phyloP scores from a whole-genome alignment of 2,329 filamentous ascomycete species.

The Aspergillus sp. region DNA sequence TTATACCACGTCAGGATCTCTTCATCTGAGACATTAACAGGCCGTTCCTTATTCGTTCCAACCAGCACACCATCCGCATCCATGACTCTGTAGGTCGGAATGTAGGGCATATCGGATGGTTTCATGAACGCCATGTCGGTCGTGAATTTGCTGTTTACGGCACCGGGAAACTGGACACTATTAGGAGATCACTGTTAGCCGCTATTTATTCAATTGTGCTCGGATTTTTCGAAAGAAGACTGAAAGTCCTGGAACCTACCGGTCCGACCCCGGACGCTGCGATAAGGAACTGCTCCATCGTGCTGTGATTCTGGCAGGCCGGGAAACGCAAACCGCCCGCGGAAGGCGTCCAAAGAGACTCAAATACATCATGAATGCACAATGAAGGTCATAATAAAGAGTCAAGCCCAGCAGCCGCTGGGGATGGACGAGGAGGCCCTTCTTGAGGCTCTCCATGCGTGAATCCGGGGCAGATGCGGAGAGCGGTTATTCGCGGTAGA shows the following conservation, averaged over 20 bases:
- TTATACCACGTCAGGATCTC: slow-evolving; percentile 57
- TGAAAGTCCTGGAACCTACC: slow-evolving; percentile 36
- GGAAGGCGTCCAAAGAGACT: background rate
- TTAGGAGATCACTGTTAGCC: slow-evolving; percentile 9
- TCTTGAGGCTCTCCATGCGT: background rate
- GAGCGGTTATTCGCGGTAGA: slow-evolving; percentile 13
- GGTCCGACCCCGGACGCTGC: slow-evolving; percentile 53
- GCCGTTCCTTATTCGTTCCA: slow-evolving; percentile 58
- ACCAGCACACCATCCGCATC: slow-evolving; percentile 81
- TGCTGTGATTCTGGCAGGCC: slow-evolving; percentile 12
- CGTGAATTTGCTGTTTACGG: slow-evolving; percentile 88
- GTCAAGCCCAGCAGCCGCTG: background rate
- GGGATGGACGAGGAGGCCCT: background rate
- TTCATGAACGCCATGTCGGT: slow-evolving; percentile 68
- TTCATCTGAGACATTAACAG: slow-evolving; percentile 57
- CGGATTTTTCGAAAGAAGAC: background rate
- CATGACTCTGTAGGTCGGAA: slow-evolving; percentile 87
- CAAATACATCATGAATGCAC: background rate
- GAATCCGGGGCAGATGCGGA: slow-evolving; percentile 10
- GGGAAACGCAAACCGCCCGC: background rate
- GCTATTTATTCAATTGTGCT: background rate
- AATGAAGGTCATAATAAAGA: background rate
- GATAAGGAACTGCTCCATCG: slow-evolving; percentile 51
- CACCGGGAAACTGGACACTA: slow-evolving; percentile 76
- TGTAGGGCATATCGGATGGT: slow-evolving; percentile 63